phyloP scores from a whole-genome alignment of 768 basidiomycete species.

The Leccinum variicolor region DNA sequence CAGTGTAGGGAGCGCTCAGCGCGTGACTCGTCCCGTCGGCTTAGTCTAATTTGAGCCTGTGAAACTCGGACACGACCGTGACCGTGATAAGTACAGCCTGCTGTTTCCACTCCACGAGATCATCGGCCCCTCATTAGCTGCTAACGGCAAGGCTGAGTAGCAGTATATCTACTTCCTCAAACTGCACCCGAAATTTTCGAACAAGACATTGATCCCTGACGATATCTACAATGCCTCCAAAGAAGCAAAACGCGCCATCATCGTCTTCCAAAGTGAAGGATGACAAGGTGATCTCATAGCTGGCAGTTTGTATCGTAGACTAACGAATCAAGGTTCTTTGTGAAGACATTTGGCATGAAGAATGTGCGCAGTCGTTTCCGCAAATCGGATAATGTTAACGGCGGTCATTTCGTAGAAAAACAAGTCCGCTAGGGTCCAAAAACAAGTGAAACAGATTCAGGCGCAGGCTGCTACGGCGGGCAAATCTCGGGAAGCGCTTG shows the following conservation, averaged over 20 bases:
- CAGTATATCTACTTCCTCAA: background rate
- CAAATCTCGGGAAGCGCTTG: conserved; percentile 74
- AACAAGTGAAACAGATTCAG: conserved; percentile 77
- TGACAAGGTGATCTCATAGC: conserved; percentile 60
- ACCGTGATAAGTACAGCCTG: too few relatives aligned
- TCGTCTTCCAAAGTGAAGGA: conserved; percentile 71
- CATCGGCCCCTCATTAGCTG: background rate
- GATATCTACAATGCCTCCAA: conserved; percentile 65
- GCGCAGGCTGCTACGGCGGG: conserved; percentile 70
- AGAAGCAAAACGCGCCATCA: conserved; percentile 56
- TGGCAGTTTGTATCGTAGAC: conserved; percentile 11
- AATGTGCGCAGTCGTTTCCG: conserved; percentile 51
- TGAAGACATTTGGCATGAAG: conserved; percentile 85
- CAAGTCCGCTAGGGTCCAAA: conserved; percentile 90
- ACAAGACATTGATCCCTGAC: background rate
- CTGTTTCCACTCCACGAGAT: background rate
- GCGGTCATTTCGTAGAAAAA: conserved; percentile 65
- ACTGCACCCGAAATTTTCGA: background rate
- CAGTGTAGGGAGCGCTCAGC: background rate
- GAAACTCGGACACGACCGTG: too few relatives aligned
- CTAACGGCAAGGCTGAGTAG: background rate
- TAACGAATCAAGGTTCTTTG: conserved; percentile 29
- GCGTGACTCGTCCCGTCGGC: background rate
- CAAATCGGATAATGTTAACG: conserved; percentile 7
- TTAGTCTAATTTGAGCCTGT: too few relatives aligned